These are phyloP conservation scores for Phytopythium delawarense DNA, from an alignment of 352 stramenopile genomes.

Conservation along the genomic window DNA sequence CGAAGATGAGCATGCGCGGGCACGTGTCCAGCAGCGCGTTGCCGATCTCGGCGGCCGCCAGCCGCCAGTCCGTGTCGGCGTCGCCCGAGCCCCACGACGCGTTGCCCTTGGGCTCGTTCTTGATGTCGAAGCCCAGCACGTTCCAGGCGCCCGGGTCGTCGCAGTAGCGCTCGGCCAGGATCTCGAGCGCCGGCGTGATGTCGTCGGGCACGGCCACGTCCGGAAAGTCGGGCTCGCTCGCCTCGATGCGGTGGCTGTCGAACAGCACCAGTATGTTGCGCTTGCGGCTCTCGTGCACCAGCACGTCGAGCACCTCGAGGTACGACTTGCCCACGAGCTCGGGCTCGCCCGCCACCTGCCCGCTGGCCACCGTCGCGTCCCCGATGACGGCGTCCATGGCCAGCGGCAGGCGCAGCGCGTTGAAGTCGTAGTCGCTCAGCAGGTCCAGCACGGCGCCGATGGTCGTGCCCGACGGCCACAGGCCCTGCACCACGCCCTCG, in stretches of 20 bases:
- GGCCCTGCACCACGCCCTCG: constrained; percentile 49
- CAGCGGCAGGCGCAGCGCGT: constrained; percentile 57
- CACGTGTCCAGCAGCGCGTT: constrained; percentile 65
- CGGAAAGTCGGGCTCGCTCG: constrained; percentile 50
- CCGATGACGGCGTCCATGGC: constrained; percentile 62
- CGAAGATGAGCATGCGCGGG: constrained; percentile 60
- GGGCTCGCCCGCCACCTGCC: constrained; percentile 39
- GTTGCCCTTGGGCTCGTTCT: constrained; percentile 73
- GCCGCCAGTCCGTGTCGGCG: constrained; percentile 56
- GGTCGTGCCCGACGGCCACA: constrained; percentile 64
- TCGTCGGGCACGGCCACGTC: constrained; percentile 47
- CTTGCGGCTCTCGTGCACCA: constrained; percentile 47
- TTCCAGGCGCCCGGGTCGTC: constrained; percentile 62
- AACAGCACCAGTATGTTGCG: constrained; percentile 71
- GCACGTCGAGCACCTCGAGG: constrained; percentile 51
- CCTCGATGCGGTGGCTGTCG: constrained; percentile 61
- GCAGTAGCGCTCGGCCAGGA: constrained; percentile 58
- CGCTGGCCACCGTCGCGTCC: constrained; percentile 34
- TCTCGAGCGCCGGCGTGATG: constrained; percentile 51
- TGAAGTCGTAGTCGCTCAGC: constrained; percentile 43
- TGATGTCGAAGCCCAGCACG: constrained; percentile 71
- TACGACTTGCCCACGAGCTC: constrained; percentile 49
- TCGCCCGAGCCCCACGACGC: constrained; percentile 62
- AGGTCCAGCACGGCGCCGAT: constrained; percentile 45
- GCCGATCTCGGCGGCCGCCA: constrained; percentile 57